phyloP scores from a whole-genome alignment of 1,284 basidiomycete species.

The Puccinia triticina region DNA sequence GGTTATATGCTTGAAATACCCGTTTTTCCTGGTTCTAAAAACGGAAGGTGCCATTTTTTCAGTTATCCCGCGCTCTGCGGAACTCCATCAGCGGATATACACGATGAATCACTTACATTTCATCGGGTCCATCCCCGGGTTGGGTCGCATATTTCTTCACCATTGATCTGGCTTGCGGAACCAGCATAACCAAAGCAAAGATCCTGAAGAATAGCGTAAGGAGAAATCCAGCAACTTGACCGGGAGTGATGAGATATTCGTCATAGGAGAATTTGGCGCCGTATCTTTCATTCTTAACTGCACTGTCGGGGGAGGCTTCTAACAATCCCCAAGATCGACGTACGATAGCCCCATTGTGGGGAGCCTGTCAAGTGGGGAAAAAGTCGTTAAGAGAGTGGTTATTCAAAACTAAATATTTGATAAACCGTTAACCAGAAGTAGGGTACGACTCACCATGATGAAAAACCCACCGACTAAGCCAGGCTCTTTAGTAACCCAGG shows the following conservation, averaged over 20 bases:
- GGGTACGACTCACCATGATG: conserved; percentile 31
- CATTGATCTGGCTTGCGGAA: conserved; percentile 55
- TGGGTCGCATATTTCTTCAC: conserved; percentile 54
- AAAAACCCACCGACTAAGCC: conserved; percentile 38
- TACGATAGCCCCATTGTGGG: conserved; percentile 54
- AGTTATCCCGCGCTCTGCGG: neutral
- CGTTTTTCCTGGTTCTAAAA: conserved; percentile 52
- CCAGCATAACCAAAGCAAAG: conserved; percentile 52
- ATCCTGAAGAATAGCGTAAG: conserved; percentile 30
- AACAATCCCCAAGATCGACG: conserved; percentile 57
- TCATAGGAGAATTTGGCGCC: conserved; percentile 42
- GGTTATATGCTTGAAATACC: conserved; percentile 56
- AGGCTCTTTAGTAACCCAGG: conserved; percentile 35
- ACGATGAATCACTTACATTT: conserved; percentile 18
- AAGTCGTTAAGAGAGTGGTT: neutral
- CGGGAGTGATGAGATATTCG: conserved; percentile 43
- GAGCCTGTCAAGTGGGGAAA: conserved; percentile 47
- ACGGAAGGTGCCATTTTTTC: neutral
- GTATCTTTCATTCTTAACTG: conserved; percentile 31
- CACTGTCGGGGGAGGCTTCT: conserved; percentile 48
- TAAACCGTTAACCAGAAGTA: neutral
- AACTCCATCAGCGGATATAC: neutral
- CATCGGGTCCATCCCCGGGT: conserved; percentile 55
- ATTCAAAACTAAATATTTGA: neutral
- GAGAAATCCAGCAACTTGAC: conserved; percentile 31